Evolutionary conservation across 2,329 filamentous ascomycete genomes (phyloP).

Genomic region (Aureobasidium sp.): DNA sequence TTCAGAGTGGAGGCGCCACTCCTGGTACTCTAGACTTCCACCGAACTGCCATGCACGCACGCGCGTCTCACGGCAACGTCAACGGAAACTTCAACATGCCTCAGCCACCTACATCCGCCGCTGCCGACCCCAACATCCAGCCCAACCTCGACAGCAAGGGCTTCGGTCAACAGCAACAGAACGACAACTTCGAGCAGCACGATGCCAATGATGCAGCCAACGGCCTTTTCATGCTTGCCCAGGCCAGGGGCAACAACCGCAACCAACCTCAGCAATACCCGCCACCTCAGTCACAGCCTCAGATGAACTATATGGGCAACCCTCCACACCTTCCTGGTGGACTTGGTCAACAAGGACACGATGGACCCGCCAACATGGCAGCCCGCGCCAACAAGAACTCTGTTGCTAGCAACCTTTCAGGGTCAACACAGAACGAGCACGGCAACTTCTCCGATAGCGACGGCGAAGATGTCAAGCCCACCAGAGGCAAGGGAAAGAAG

Average conservation of each 20-base stretch:
- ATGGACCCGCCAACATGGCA: conserved; percentile 16
- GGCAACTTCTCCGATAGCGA: conserved; percentile 66
- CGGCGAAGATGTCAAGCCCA: conserved; percentile 51
- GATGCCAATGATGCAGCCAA: conserved; percentile 92
- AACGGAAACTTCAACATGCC: conserved; percentile 30
- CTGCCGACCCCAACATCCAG: conserved; percentile 31
- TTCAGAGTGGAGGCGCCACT: conserved; percentile 74
- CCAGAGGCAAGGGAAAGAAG: conserved; percentile 63
- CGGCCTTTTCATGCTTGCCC: conserved; percentile 82
- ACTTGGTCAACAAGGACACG: conserved; percentile 28
- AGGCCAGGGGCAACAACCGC: conserved; percentile 49
- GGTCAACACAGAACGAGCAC: conserved; percentile 36
- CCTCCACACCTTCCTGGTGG: conserved; percentile 37
- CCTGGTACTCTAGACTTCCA: conserved; percentile 92
- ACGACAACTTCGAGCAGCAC: conserved; percentile 72
- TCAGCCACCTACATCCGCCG: conserved; percentile 35
- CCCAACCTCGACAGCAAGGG: conserved; percentile 17
- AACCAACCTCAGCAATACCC: conserved; percentile 41
- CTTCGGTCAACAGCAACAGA: conserved; percentile 26
- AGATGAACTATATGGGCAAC: conserved; percentile 26
- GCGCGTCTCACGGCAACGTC: conserved; percentile 43
- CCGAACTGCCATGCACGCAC: conserved; percentile 76
- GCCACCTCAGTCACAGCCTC: conserved; percentile 30
- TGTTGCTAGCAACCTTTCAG: conserved; percentile 52
- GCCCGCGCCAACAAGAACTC: conserved; percentile 37